Base-by-base conservation (phyloP, 306 rosid species). In the Trichosanthes cucumerina region DNA sequence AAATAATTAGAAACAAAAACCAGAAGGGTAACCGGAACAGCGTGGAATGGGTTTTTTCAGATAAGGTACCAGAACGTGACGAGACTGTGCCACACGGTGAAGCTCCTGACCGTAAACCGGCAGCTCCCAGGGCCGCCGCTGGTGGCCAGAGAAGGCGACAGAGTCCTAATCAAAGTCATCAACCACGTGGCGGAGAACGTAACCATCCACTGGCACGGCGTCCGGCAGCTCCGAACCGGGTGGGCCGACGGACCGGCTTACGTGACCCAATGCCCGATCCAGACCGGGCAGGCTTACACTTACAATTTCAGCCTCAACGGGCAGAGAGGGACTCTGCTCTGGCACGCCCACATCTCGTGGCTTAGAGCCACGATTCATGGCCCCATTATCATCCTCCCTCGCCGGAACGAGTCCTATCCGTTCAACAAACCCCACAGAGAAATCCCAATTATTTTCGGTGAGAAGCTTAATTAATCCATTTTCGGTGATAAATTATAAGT, bases 261-360 rank as follows among this genome's bases (percentile, higher is more conserved):
- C 73, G 73, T 93, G 0, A 93, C 98, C n/a, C 97, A 93, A 38
- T 93, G 98, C 62, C 97, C 97, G 0, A 91, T 91, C 74, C 97
- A 90, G 33, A 84, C 82, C 5, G 90, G 91, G 1, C 92, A 89
- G 46, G 11, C 89, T 7, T 91, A 80, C 85, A 85, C 83, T 11
- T 90, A 93, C 84, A 93, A 93, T 78, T 91, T 93, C 87, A 91
- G 91, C 31, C 79, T 93, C 19, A 79, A 75, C 4, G 97, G 91
- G 2, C 97, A 93, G 74, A 90, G 90, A 81, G 98, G 98, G 28
- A 93, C 97, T 47, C 80, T 93, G 7, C 81, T 90, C 8, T 93
- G 93, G 93, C 98, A 93, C 81, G 98, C 92, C 72, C 98, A 93
- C 76, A 77, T 88, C 71, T 90, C 98, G 72, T 93, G 98, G 98